Percentiles rank a stretch among this genome's conserved stretches.
These are phyloP conservation scores for Xylaria arbuscula DNA, from an alignment of 2,329 filamentous ascomycete species.

Conservation along the genomic window DNA sequence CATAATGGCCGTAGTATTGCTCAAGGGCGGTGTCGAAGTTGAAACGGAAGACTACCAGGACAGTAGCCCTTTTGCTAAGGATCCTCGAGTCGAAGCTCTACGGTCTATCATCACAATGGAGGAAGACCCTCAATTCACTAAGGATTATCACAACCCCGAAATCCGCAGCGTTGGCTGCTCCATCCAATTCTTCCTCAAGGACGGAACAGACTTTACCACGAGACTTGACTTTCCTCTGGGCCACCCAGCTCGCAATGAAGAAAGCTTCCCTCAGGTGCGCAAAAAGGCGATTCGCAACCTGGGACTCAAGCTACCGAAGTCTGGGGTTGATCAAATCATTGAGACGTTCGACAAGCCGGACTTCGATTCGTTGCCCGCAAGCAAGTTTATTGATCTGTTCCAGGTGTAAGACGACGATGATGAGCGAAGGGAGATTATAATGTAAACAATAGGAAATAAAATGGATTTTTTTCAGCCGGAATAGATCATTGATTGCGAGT, in stretches of 20 bases:
- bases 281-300: slow-evolving; percentile 35
- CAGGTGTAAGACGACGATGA: slow-evolving; percentile 4
- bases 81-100: slow-evolving; percentile 34
- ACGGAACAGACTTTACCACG: slow-evolving; percentile 26
- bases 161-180: slow-evolving; percentile 33
- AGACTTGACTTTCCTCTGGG: slow-evolving; percentile 34
- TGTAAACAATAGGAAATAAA: not conserved
- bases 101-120: slow-evolving; percentile 36
- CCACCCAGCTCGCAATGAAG: slow-evolving; percentile 29
- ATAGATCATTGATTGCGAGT: not conserved
- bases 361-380: slow-evolving; percentile 27
- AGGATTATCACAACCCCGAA: slow-evolving; percentile 38
- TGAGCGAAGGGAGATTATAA: not conserved
- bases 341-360: slow-evolving; percentile 17
- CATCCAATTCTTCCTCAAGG: slow-evolving; percentile 33
- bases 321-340: slow-evolving; percentile 23
- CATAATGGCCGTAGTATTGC: slow-evolving; percentile 39
- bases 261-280: slow-evolving; percentile 29
- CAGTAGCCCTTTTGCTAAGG: slow-evolving; percentile 36
- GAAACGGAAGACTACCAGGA: slow-evolving; percentile 37
- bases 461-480: not conserved
- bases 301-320: slow-evolving; percentile 26
- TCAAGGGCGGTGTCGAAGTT: slow-evolving; percentile 35
- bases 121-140: slow-evolving; percentile 37
- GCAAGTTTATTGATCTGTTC: slow-evolving; percentile 34